phyloP scores from a whole-genome alignment of 345 rosid species.

The Laguncularia racemosa region DNA sequence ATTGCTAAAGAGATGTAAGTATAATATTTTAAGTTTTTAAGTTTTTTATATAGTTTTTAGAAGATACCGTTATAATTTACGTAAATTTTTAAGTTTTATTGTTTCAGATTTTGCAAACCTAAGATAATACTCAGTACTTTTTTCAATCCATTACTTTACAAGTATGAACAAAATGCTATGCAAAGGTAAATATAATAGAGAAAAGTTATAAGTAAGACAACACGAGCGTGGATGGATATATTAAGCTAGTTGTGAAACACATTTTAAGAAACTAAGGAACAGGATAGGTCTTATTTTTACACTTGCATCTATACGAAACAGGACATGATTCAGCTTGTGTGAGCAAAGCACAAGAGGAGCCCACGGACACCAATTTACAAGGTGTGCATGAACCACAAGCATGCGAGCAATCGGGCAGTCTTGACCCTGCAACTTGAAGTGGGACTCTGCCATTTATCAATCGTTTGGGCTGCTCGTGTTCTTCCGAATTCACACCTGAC shows the following conservation, averaged over 20 bases:
- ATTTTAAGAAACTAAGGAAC: slow-evolving; percentile 37
- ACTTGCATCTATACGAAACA: slow-evolving; percentile 88
- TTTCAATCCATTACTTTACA: too few relatives aligned
- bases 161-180: too few relatives aligned
- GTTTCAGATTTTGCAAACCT: too few relatives aligned
- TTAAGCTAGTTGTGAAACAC: neutral
- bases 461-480: neutral
- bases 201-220: too few relatives aligned
- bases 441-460: slow-evolving; percentile 26
- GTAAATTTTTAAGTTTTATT: too few relatives aligned
- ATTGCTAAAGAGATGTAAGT: too few relatives aligned
- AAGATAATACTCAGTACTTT: too few relatives aligned
- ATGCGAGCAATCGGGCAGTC: slow-evolving; percentile 82
- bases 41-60: too few relatives aligned
- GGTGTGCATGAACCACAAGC: slow-evolving; percentile 93
- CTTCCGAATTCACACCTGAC: neutral
- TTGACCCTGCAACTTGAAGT: slow-evolving; percentile 71
- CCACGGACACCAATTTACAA: slow-evolving; percentile 78
- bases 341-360: slow-evolving; percentile 61
- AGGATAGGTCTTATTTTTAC: slow-evolving; percentile 68
- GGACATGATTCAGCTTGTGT: slow-evolving; percentile 93
- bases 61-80: too few relatives aligned
- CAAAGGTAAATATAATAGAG: too few relatives aligned
- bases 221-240: too few relatives aligned
- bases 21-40: too few relatives aligned